Base-by-base conservation (phyloP, 345 rosid genomes). In the Moricandia moricandioides region DNA sequence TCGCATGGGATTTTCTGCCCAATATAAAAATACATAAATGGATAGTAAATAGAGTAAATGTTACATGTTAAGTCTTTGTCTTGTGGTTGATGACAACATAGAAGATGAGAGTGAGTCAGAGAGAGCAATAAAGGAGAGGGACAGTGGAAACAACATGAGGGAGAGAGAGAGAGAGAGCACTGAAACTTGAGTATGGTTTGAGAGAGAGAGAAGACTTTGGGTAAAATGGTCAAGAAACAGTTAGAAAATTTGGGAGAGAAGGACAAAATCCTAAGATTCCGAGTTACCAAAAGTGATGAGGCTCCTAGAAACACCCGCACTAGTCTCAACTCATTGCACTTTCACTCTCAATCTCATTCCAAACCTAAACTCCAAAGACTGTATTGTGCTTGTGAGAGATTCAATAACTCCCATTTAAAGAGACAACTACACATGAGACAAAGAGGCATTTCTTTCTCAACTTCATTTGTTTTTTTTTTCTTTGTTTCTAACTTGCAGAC, bases 401-500 rank as follows among this genome's bases (percentile, higher is more conserved):
- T 63, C 64, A 76, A 6, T 51, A 76, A 69, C 30, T 69, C 74
- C 26, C 71, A 77, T 77, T 83, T 69, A 77, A 75, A 65, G 74
- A 73, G 98, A 92, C 81, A 88, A 87, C 91, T 65, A 85, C 96
- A 73, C 85, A 90, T 86, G 92, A 86, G 83, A 83, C 88, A 83
- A 78, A 79, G 57, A 72, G 81, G 89, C 71, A 78, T 80, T 58
- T 34, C 80, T 64, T 59, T 70, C 60, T 64, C 54, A 29, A 30
- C 47, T 29, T 76, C 74, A 76, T 45, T 75, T 75, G 73, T 68
- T 51, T 86, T 85, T 51, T 86, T 85, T 67, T 75, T 75, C n/a
- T 74, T 75, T 75, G 2, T 29, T 29, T 29, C 81, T 74, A 69
- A 33, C 64, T 79, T 72, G 62, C 72, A 62, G 78, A 52, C 72